Evolutionary conservation across 352 stramenopile genomes (phyloP), one percentile per base, ranked within the genome.

Genomic region (Pythium plurisporium): DNA sequence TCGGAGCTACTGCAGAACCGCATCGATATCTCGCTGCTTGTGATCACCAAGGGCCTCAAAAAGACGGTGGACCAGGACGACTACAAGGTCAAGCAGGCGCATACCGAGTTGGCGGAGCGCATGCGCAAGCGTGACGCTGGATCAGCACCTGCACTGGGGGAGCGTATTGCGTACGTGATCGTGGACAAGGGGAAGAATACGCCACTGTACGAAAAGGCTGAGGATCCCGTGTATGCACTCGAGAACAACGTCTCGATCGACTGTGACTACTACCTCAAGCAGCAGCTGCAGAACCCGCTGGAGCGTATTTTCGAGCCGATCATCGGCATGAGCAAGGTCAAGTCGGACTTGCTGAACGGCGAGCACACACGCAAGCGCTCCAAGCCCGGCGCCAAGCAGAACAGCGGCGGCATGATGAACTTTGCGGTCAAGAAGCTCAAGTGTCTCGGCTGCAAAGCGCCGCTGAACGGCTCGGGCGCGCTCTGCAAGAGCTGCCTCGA

Each of bases 121-220:
- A 99, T 99, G 97, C 90, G 94, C 37, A 98, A 99, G 68, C 90
- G 97, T 19, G 97, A 99, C 73, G 74, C 97, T 14, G 97, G 96
- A 29, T 98, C 92, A 3, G 97, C 97, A 22, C 97, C 97, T 7
- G 95, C 98, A 27, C 87, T 99, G 50, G 97, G 97, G 44, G 97
- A 99, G 73, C 97, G 97, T 60, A 98, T 99, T 23, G 95, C 97
- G 11, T 99, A 99, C 70, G 97, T 99, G 37, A 99, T 99, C 62
- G 97, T 99, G 50, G 94, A 98, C 64, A 97, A 95, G 57, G 89
- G 91, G 5, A 99, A 99, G 73, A 84, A 87, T 27, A 92, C 92
- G 9, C 89, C 92, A 30, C 94, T 97, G 38, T 99, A 98, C 68
- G 95, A 99, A 61, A 98, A 99, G 69, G 93, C 89, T 0, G 97